A percentile compares a stretch with the other conserved stretches of the same genome.
Evolutionary conservation across 2,329 filamentous ascomycete species (phyloP).

Genomic region (Hypomyces rosellus): DNA sequence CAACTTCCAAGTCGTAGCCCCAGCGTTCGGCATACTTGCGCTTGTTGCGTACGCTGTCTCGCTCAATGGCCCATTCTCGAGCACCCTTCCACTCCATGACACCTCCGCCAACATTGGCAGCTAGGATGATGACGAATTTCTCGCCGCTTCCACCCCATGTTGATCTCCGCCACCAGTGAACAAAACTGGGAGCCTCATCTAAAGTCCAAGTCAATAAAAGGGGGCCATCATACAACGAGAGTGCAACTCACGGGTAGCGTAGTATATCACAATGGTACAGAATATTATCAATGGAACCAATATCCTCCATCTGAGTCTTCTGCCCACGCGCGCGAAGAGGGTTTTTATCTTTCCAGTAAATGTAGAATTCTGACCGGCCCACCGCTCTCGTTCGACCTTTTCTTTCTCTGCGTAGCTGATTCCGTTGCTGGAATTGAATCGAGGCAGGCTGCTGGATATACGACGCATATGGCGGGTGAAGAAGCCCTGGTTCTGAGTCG

Average conservation of each 20-base stretch:
- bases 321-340: conserved; percentile 47
- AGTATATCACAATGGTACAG: conserved; percentile 58
- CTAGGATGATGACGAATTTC: conserved; percentile 89
- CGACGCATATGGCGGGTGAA: conserved; percentile 78
- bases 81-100: conserved; percentile 99
- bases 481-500: conserved; percentile 77
- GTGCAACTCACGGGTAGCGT: conserved; percentile 61
- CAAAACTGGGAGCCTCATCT: conserved; percentile 34
- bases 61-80: conserved; percentile 94
- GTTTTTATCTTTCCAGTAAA: conserved; percentile 42
- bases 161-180: conserved; percentile 63
- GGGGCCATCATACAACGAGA: neutral
- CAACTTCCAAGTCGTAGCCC: conserved; percentile 94
- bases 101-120: conserved; percentile 88
- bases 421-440: conserved; percentile 51
- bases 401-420: conserved; percentile 68
- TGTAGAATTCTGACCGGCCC: conserved; percentile 37
- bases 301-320: conserved; percentile 59
- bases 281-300: conserved; percentile 55
- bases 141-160: conserved; percentile 72
- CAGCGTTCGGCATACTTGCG: conserved; percentile 77
- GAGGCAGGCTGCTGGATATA: conserved; percentile 72
- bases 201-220: neutral
- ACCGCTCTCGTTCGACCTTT: conserved; percentile 57
- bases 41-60: conserved; percentile 95